A percentile compares a stretch with the other conserved stretches of the same genome.
Conservation (phyloP, 2,329 filamentous ascomycete genomes). For the Fusarium brevicatenulatum region DNA sequence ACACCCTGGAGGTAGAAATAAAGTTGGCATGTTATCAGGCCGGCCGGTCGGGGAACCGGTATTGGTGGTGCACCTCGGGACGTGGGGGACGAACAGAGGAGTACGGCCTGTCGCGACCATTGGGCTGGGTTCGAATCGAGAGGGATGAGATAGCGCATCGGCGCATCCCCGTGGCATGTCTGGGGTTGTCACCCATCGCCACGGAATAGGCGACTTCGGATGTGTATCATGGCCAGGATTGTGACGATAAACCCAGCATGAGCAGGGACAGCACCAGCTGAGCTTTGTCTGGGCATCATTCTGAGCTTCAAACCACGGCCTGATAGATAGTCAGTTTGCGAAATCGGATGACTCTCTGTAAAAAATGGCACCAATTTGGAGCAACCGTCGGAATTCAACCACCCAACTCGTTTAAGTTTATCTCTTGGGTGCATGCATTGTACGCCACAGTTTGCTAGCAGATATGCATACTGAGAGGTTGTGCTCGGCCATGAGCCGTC, state of each 20-base stretch:
- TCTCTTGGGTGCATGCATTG: conserved; percentile 19
- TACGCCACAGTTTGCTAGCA: conserved; percentile 7
- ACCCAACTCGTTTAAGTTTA: conserved; percentile 35
- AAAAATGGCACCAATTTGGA: conserved; percentile 3
- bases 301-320: not conserved
- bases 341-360: not conserved
- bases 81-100: conserved; percentile 36
- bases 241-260: not conserved
- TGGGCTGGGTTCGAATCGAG: conserved; percentile 20
- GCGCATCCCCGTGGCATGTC: conserved; percentile 7
- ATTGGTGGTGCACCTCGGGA: conserved; percentile 9
- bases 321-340: not conserved
- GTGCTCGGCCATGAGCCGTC: conserved; percentile 19
- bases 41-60: conserved; percentile 4
- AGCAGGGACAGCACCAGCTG: not conserved
- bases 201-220: conserved; percentile 6
- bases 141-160: conserved; percentile 28
- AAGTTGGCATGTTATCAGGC: conserved; percentile 30
- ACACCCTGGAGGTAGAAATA: conserved; percentile 1
- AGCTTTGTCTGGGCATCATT: not conserved
- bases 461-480: conserved; percentile 17
- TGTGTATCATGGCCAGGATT: not conserved
- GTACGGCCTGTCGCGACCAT: conserved; percentile 11
- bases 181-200: conserved; percentile 3
- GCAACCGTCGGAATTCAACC: conserved; percentile 3